Conservation (phyloP, 441 rosid species). For the Populus hybrid region DNA sequence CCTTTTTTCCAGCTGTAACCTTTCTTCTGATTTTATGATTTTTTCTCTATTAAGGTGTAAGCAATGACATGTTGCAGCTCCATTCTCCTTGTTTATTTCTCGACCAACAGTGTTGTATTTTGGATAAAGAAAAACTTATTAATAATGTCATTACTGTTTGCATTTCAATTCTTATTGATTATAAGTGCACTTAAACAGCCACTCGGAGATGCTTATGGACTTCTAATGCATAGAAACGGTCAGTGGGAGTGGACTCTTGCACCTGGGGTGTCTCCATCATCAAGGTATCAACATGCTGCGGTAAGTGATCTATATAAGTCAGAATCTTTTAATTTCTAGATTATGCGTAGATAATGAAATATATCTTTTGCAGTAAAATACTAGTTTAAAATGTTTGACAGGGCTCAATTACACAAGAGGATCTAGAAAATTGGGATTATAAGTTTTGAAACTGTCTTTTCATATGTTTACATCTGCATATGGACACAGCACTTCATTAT, state of each 20-base stretch:
- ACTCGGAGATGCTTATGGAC: conserved; percentile 95
- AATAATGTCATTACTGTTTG: neutral
- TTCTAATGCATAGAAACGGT: conserved; percentile 97
- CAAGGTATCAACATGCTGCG: conserved; percentile 95
- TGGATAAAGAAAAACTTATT: neutral
- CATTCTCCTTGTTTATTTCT: neutral
- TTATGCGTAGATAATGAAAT: neutral
- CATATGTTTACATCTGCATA: neutral
- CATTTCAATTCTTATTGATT: conserved; percentile 5
- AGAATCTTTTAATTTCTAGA: neutral
- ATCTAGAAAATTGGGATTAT: neutral
- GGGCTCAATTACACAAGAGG: neutral
- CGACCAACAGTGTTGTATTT: neutral
- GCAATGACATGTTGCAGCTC: neutral
- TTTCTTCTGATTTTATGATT: neutral
- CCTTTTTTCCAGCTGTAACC: neutral
- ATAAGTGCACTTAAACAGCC: conserved; percentile 55
- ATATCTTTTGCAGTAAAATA: neutral
- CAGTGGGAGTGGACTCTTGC: conserved; percentile 99
- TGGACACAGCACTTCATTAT: neutral
- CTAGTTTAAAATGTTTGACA: conserved; percentile 4
- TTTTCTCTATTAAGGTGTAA: neutral
- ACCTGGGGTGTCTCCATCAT: conserved; percentile 98
- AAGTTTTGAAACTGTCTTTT: neutral
- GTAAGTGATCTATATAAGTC: conserved; percentile 44